Conservation (phyloP, 2,329 filamentous ascomycete genomes). For the Chaetomiaceae sp. region DNA sequence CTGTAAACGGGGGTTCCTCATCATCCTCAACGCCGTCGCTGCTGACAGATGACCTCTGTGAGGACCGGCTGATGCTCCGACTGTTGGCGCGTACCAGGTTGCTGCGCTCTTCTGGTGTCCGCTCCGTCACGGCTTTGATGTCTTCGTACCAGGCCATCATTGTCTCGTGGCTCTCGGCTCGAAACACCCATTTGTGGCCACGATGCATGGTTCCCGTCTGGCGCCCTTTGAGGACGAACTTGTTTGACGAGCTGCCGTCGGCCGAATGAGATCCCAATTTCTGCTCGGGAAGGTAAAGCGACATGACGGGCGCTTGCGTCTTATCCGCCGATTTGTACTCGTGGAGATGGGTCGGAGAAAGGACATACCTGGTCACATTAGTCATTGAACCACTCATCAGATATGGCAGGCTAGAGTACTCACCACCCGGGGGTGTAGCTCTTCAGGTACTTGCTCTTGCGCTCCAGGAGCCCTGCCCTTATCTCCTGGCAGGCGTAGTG, state of each 20-base stretch:
- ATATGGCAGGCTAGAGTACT: slow-evolving; percentile 32
- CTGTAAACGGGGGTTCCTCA: slow-evolving; percentile 56
- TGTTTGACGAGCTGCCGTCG: slow-evolving; percentile 80
- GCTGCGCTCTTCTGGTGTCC: slow-evolving; percentile 79
- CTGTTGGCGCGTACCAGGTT: slow-evolving; percentile 82
- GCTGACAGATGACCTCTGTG: slow-evolving; percentile 60
- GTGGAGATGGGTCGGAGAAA: slow-evolving; percentile 94
- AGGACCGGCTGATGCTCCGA: slow-evolving; percentile 68
- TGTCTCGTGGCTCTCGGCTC: slow-evolving; percentile 74
- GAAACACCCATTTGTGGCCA: slow-evolving; percentile 68
- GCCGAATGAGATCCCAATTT: slow-evolving; percentile 90
- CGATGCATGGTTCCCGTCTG: slow-evolving; percentile 92
- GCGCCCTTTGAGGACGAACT: slow-evolving; percentile 95
- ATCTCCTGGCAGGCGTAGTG: slow-evolving; percentile 80
- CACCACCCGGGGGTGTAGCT: slow-evolving; percentile 95
- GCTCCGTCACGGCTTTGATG: slow-evolving; percentile 84
- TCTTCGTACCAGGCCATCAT: slow-evolving; percentile 98
- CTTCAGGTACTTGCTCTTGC: slow-evolving; percentile 98
- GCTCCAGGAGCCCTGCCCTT: slow-evolving; percentile 83
- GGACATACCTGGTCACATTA: slow-evolving; percentile 68
- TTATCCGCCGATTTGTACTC: slow-evolving; percentile 99
- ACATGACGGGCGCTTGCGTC: slow-evolving; percentile 89
- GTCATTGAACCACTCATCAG: neutral
- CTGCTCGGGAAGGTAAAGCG: slow-evolving; percentile 88
- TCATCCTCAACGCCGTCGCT: slow-evolving; percentile 73